Evolutionary conservation across 2,329 filamentous ascomycete species (phyloP).

Genomic region (Hysterium pulicare): DNA sequence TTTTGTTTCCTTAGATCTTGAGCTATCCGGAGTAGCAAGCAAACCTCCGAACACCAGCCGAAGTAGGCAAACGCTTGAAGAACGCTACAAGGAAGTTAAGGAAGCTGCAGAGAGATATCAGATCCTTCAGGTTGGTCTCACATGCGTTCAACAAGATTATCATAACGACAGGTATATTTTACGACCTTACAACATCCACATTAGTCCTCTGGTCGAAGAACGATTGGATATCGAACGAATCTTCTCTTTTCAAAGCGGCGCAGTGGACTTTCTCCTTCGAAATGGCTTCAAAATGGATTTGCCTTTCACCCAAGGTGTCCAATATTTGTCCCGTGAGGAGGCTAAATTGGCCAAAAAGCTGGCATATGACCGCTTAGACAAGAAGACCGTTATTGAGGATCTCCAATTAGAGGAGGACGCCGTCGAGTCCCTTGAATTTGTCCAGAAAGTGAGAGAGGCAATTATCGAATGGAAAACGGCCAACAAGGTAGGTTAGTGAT

Average conservation of each 20-base stretch:
- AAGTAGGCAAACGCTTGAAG: slow-evolving; percentile 53
- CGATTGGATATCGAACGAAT: slow-evolving; percentile 58
- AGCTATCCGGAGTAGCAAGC: slow-evolving; percentile 61
- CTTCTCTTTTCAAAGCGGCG: slow-evolving; percentile 57
- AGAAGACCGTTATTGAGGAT: slow-evolving; percentile 34
- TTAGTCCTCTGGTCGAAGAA: slow-evolving; percentile 55
- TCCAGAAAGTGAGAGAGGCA: slow-evolving; percentile 44
- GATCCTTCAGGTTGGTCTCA: slow-evolving; percentile 65
- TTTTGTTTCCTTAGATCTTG: slow-evolving; percentile 64
- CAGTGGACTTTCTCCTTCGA: slow-evolving; percentile 58
- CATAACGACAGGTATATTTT: slow-evolving; percentile 49
- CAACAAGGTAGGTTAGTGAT: slow-evolving; percentile 17
- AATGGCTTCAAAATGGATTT: slow-evolving; percentile 58
- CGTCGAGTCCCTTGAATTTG: slow-evolving; percentile 50
- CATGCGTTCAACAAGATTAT: slow-evolving; percentile 59
- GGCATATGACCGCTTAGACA: slow-evolving; percentile 41
- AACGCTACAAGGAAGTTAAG: slow-evolving; percentile 60
- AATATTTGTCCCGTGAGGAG: slow-evolving; percentile 61
- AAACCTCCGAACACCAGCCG: slow-evolving; percentile 37
- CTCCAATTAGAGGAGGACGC: slow-evolving; percentile 54
- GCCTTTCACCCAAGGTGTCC: slow-evolving; percentile 56
- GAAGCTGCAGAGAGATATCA: slow-evolving; percentile 60
- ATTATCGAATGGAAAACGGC: slow-evolving; percentile 47
- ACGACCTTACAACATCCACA: slow-evolving; percentile 62
- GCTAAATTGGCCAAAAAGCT: slow-evolving; percentile 47